Conservation (phyloP, 805 yeast genomes). For the Wickerhamomyces strasburgensis region DNA sequence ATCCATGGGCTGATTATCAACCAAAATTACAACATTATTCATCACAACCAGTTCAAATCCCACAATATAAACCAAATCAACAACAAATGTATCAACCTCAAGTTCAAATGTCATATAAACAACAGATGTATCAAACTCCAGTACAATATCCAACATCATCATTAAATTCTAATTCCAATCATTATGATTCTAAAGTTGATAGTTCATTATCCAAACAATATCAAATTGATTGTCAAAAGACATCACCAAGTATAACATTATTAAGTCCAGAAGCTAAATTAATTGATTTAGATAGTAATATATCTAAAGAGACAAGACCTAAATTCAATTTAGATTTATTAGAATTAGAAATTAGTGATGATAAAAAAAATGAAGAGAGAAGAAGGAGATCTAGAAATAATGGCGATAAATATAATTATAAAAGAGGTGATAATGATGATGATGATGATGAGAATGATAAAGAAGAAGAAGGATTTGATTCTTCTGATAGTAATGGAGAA, state of each 20-base stretch:
- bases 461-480: slow-evolving; percentile 13
- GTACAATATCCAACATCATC: too few relatives aligned
- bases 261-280: slow-evolving; percentile 12
- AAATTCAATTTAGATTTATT: slow-evolving; percentile 17
- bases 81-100: not conserved
- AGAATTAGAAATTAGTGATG: slow-evolving; percentile 11
- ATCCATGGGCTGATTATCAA: slow-evolving; percentile 12
- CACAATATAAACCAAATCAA: not conserved
- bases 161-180: too few relatives aligned
- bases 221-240: not conserved
- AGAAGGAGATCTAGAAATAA: not conserved
- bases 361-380: not conserved
- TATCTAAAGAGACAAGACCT: slow-evolving; percentile 12
- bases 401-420: not conserved
- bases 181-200: too few relatives aligned
- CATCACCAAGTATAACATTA: slow-evolving; percentile 6
- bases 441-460: slow-evolving; percentile 4
- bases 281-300: slow-evolving; percentile 14
- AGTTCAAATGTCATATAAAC: not conserved
- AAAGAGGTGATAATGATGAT: not conserved
- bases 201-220: too few relatives aligned
- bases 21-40: not conserved
- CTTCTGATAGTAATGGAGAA: slow-evolving; percentile 18
- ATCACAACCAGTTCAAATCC: not conserved
- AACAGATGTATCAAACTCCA: too few relatives aligned